Conservation (phyloP, 768 basidiomycete genomes). For the Infundibulicybe gibba region DNA sequence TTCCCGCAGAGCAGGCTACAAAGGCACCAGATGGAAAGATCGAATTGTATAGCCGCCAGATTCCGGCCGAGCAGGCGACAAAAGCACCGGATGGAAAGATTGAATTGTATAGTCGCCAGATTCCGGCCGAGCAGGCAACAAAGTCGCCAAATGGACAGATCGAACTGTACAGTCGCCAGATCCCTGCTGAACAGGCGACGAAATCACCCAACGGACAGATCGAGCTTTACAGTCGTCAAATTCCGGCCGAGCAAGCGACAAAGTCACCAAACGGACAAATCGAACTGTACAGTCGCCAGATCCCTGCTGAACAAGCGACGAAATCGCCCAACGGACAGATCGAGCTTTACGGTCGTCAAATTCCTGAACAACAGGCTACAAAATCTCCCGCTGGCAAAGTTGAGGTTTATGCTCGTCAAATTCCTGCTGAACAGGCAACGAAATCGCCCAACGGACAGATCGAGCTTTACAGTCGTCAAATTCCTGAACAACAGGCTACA, state of each 20-base stretch:
- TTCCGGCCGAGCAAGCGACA: slow-evolving; percentile 17
- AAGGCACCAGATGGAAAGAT: slow-evolving; percentile 23
- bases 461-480: slow-evolving; percentile 21
- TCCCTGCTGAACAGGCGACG: slow-evolving; percentile 27
- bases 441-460: slow-evolving; percentile 18
- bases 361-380: slow-evolving; percentile 16
- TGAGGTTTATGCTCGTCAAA: slow-evolving; percentile 12
- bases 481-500: slow-evolving; percentile 24
- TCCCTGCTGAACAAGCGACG: slow-evolving; percentile 22
- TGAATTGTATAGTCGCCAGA: slow-evolving; percentile 16
- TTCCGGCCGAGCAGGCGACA: slow-evolving; percentile 17
- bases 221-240: slow-evolving; percentile 15
- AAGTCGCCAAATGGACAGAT: slow-evolving; percentile 12
- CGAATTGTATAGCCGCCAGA: slow-evolving; percentile 17
- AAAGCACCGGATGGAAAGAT: slow-evolving; percentile 15
- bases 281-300: slow-evolving; percentile 19
- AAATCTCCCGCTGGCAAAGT: slow-evolving; percentile 13
- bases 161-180: background rate
- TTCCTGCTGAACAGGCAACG: slow-evolving; percentile 18
- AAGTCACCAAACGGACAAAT: slow-evolving; percentile 23
- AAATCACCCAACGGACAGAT: slow-evolving; percentile 30
- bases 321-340: slow-evolving; percentile 24
- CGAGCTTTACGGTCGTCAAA: slow-evolving; percentile 18
- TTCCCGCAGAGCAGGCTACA: slow-evolving; percentile 22
- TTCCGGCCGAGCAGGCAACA: slow-evolving; percentile 21